phyloP scores from a whole-genome alignment of 1,139 yeast genomes.

The Scheffersomyces lignicola region DNA sequence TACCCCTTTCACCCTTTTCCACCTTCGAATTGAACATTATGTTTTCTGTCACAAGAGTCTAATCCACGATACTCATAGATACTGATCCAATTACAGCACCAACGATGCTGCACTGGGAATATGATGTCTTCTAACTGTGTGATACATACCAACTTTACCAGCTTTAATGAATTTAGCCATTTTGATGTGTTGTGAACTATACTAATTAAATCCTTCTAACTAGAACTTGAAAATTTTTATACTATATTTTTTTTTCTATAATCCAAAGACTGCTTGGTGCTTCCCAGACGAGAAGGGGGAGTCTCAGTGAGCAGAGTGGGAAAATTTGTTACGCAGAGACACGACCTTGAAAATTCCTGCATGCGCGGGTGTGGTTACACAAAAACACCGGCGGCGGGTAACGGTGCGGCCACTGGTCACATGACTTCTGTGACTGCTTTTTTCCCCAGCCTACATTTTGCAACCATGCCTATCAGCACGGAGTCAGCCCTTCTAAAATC shows the following conservation, averaged over 20 bases:
- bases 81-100: conserved; percentile 2
- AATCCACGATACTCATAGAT: no score
- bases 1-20: no score
- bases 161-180: conserved; percentile 99
- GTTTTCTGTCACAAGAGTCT: no score
- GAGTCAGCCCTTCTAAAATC: background rate
- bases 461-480: background rate
- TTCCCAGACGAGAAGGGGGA: no score
- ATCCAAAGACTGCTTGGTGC: no score
- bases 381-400: conserved; percentile 1
- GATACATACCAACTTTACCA: conserved; percentile 97
- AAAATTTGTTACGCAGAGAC: no score
- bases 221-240: conserved; percentile 4
- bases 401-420: background rate
- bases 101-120: no score
- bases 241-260: conserved; percentile 1
- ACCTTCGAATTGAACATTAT: no score
- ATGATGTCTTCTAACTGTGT: no score
- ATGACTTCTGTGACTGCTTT: conserved; percentile 10
- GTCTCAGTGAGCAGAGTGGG: no score
- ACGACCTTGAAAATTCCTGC: no score
- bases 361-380: no score
- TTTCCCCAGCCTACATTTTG: conserved; percentile 2
- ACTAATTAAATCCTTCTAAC: background rate
- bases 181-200: conserved; percentile 25